Conservation (phyloP, 768 basidiomycete species). For the Leccinum broughii region DNA sequence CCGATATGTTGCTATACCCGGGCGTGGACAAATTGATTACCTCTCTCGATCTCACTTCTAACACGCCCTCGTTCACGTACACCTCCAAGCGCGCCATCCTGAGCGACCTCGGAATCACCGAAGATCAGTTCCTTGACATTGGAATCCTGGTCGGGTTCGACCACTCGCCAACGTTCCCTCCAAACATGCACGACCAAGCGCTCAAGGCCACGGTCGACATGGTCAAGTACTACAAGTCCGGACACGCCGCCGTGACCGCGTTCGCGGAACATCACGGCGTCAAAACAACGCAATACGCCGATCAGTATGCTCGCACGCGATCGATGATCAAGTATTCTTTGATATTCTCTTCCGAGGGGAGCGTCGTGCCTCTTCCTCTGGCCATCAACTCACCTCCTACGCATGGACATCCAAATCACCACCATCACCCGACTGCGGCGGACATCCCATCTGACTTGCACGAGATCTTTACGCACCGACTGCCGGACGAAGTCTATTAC, state of each 20-base stretch:
- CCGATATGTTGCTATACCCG: constrained; percentile 88
- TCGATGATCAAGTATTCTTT: constrained; percentile 92
- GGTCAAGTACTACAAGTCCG: constrained; percentile 91
- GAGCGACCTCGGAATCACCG: constrained; percentile 59
- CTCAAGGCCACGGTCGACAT: constrained; percentile 88
- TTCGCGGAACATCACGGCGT: constrained; percentile 82
- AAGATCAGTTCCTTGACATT: constrained; percentile 95
- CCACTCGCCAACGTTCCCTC: constrained; percentile 76
- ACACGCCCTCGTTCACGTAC: constrained; percentile 75
- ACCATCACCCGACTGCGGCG: constrained; percentile 73
- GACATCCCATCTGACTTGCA: constrained; percentile 92
- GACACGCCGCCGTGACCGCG: constrained; percentile 74
- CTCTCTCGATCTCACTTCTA: constrained; percentile 71
- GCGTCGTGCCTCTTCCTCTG: constrained; percentile 78
- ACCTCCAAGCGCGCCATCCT: constrained; percentile 80
- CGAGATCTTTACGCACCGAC: constrained; percentile 90
- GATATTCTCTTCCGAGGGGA: constrained; percentile 85
- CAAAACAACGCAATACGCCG: constrained; percentile 75
- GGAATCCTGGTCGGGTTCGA: constrained; percentile 92
- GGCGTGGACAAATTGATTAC: constrained; percentile 88
- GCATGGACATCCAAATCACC: constrained; percentile 54
- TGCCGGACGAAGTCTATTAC: constrained; percentile 96
- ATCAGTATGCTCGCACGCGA: constrained; percentile 86
- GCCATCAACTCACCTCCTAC: constrained; percentile 52
- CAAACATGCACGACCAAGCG: constrained; percentile 76